Evolutionary conservation across 441 rosid species (phyloP).

Genomic region (Kokia cookei): DNA sequence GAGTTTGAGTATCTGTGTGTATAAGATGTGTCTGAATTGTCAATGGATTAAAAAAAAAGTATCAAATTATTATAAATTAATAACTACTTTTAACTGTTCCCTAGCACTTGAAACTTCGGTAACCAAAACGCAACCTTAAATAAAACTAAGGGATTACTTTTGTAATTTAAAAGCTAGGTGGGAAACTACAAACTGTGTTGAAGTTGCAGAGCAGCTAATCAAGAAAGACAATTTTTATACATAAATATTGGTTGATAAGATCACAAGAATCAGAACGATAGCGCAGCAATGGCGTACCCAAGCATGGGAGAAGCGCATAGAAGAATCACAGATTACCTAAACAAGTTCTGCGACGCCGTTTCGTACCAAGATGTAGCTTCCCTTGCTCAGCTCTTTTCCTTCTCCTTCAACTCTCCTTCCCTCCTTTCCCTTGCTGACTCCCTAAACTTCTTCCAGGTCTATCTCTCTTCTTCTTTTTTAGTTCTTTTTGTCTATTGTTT

Average conservation of each 20-base stretch:
- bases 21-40: too few species aligned
- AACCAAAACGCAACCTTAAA: too few species aligned
- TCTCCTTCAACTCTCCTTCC: slow-evolving; percentile 59
- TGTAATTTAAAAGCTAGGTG: too few species aligned
- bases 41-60: too few species aligned
- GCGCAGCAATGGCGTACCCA: slow-evolving; percentile 52
- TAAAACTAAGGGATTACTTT: too few species aligned
- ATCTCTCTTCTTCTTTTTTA: not conserved
- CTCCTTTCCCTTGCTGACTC: slow-evolving; percentile 82
- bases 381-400: slow-evolving; percentile 50
- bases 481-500: not conserved
- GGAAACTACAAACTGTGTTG: not conserved
- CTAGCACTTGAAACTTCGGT: too few species aligned
- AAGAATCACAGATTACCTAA: slow-evolving; percentile 72
- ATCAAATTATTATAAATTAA: too few species aligned
- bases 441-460: slow-evolving; percentile 75
- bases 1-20: too few species aligned
- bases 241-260: not conserved
- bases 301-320: slow-evolving; percentile 95
- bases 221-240: not conserved
- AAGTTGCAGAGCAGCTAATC: not conserved
- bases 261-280: not conserved
- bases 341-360: slow-evolving; percentile 70
- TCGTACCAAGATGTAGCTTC: slow-evolving; percentile 58
- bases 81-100: too few species aligned